Evolutionary conservation across 2,329 filamentous ascomycete genomes (phyloP).

Genomic region (Claviceps digitariae): DNA sequence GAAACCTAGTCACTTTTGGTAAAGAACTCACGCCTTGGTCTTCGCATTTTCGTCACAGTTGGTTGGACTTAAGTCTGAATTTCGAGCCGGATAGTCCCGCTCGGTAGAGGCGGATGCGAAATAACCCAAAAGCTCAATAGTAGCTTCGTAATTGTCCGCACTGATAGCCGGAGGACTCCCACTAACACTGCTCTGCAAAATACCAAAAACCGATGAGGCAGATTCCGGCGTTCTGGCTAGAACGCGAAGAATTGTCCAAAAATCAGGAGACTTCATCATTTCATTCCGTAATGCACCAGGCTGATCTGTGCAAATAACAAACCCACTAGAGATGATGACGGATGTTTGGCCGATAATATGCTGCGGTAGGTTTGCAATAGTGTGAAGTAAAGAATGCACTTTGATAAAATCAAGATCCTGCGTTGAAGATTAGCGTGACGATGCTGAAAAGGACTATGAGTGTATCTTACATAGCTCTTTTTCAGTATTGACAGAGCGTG

Average conservation of each 20-base stretch:
- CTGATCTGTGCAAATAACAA: conserved; percentile 67
- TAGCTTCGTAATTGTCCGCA: conserved; percentile 89
- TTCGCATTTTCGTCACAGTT: conserved; percentile 17
- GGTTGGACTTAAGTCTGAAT: conserved; percentile 38
- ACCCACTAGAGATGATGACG: conserved; percentile 60
- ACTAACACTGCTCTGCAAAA: conserved; percentile 66
- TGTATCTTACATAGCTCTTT: conserved; percentile 63
- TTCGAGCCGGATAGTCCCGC: conserved; percentile 56
- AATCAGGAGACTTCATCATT: conserved; percentile 91
- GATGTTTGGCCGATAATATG: conserved; percentile 65
- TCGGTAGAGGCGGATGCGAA: conserved; percentile 76
- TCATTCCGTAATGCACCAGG: conserved; percentile 72
- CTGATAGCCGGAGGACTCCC: conserved; percentile 72
- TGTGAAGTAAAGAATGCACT: conserved; percentile 80
- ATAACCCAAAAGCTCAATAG: conserved; percentile 71
- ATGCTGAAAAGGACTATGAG: not conserved
- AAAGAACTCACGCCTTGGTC: conserved; percentile 15
- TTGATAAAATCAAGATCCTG: conserved; percentile 85
- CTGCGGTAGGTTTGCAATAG: conserved; percentile 75
- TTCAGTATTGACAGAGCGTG: conserved; percentile 75
- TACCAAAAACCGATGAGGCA: conserved; percentile 67
- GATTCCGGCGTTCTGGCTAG: conserved; percentile 57
- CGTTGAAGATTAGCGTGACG: conserved; percentile 11
- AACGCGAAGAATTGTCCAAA: conserved; percentile 80
- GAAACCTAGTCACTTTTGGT: not conserved